Conservation (phyloP, 805 yeast genomes). For the Spencermartinsiella europaea region DNA sequence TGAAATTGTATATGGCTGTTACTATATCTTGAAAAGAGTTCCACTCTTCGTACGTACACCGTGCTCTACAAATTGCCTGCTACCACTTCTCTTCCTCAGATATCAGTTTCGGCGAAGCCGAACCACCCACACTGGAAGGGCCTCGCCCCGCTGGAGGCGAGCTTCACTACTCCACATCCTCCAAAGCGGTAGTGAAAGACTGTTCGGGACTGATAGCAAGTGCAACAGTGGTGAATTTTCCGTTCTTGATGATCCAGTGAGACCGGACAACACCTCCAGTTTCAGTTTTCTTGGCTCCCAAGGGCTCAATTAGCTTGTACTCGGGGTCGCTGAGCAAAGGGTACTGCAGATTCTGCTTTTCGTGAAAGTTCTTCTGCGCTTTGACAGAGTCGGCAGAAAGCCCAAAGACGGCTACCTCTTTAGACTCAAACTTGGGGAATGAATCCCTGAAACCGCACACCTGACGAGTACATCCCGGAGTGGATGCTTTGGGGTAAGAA, state of each 20-base stretch:
- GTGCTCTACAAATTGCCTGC: no score
- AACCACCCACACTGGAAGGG: no score
- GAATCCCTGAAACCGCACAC: constrained; percentile 82
- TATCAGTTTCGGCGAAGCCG: no score
- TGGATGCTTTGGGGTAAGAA: constrained; percentile 84
- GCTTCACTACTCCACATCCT: constrained; percentile 1
- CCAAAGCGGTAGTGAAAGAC: constrained; percentile 29
- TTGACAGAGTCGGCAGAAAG: constrained; percentile 76
- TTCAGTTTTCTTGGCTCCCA: constrained; percentile 76
- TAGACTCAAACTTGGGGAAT: constrained; percentile 47
- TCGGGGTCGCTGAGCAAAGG: constrained; percentile 73
- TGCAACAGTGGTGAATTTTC: constrained; percentile 52
- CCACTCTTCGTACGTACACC: no score
- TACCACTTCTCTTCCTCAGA: no score
- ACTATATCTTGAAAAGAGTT: no score
- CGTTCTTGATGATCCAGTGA: constrained; percentile 86
- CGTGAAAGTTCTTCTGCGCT: constrained; percentile 70
- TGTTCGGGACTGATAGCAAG: constrained; percentile 45
- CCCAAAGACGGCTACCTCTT: constrained; percentile 62
- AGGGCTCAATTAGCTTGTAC: constrained; percentile 56
- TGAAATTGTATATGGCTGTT: no score
- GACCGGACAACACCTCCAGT: constrained; percentile 68
- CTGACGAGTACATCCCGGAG: constrained; percentile 96
- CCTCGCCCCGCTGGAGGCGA: neutral
- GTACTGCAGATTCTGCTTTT: constrained; percentile 68